phyloP scores from a whole-genome alignment of 495 filamentous ascomycete genomes.

The Baudoinia panamericana region DNA sequence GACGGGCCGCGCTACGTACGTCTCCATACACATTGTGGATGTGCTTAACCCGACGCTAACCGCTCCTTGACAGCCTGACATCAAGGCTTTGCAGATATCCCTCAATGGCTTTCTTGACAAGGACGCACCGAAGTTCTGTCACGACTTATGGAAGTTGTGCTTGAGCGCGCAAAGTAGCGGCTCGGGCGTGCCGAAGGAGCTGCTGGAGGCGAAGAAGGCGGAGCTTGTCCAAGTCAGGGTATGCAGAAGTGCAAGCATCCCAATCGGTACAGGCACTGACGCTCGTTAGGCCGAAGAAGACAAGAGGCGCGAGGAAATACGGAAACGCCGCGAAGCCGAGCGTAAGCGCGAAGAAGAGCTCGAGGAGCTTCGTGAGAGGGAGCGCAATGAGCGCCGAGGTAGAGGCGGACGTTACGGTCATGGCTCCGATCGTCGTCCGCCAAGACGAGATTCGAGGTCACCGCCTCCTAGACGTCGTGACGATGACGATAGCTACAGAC shows the following conservation, averaged over 20 bases:
- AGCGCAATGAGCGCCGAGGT: slow-evolving; percentile 58
- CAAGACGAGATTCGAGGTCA: slow-evolving; percentile 31
- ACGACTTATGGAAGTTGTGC: slow-evolving; percentile 82
- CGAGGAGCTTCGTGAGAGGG: slow-evolving; percentile 54
- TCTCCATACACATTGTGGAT: slow-evolving; percentile 13
- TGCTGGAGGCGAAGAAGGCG: slow-evolving; percentile 88
- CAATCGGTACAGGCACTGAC: neutral
- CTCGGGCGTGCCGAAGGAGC: slow-evolving; percentile 84
- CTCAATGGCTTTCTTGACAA: slow-evolving; percentile 92
- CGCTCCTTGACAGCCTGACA: slow-evolving; percentile 59
- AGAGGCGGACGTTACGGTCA: slow-evolving; percentile 30
- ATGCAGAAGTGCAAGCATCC: slow-evolving; percentile 3
- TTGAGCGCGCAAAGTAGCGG: slow-evolving; percentile 79
- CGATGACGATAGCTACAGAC: slow-evolving; percentile 39
- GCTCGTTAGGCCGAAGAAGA: slow-evolving; percentile 56
- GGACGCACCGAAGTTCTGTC: slow-evolving; percentile 80
- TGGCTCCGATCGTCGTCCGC: slow-evolving; percentile 14
- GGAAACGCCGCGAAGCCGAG: slow-evolving; percentile 56
- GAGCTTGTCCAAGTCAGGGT: slow-evolving; percentile 93
- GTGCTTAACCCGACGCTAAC: neutral
- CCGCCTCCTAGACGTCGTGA: slow-evolving; percentile 47
- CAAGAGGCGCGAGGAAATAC: slow-evolving; percentile 62
- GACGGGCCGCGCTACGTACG: slow-evolving; percentile 70
- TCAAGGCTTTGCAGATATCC: slow-evolving; percentile 85
- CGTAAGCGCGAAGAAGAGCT: slow-evolving; percentile 44